phyloP scores from a whole-genome alignment of 129 eudicot species.

The Tagetes erecta region DNA sequence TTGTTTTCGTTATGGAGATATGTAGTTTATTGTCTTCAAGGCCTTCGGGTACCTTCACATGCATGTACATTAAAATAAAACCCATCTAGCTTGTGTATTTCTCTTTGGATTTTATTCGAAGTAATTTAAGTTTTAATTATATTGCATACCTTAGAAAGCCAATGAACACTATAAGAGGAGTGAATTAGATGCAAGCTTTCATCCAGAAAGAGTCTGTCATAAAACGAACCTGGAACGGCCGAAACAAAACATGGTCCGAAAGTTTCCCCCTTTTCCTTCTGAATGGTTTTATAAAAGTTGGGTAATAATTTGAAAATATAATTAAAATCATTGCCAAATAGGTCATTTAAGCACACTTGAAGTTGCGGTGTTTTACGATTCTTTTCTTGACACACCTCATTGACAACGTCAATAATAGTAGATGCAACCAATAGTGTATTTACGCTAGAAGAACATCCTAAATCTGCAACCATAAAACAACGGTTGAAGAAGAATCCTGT shows the following conservation, averaged over 20 bases:
- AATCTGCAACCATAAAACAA: background rate
- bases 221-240: no score
- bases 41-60: no score
- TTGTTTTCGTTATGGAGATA: background rate
- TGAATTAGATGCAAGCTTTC: no score
- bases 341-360: constrained; percentile 9
- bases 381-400: background rate
- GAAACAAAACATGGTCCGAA: no score
- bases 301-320: background rate
- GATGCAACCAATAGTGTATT: background rate
- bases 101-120: background rate
- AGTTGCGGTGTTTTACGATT: background rate
- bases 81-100: no score
- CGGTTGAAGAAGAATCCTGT: background rate
- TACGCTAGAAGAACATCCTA: background rate
- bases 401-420: background rate
- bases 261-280: background rate
- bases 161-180: no score
- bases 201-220: no score
- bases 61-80: no score
- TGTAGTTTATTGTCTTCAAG: background rate
- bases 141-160: no score
- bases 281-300: background rate
- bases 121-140: no score
- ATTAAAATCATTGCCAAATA: background rate